Percentiles rank a stretch among this genome's conserved stretches.
Evolutionary conservation across 768 basidiomycete species (phyloP).

Genomic region (Mrakia frigida): DNA sequence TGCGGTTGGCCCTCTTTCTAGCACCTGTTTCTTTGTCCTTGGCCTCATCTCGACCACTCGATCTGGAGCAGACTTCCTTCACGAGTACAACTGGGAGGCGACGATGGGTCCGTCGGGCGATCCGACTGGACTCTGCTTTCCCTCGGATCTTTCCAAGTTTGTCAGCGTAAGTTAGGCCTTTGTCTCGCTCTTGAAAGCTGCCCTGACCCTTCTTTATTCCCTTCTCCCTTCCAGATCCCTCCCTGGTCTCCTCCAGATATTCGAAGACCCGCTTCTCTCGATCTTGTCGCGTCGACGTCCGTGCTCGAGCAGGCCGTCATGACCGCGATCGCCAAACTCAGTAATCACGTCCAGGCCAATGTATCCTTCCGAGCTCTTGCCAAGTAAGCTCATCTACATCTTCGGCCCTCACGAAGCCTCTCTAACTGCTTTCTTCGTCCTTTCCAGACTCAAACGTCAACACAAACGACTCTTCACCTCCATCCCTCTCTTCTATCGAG

Average conservation of each 20-base stretch:
- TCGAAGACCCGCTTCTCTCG: slow-evolving; percentile 45
- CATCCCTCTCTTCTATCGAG: slow-evolving; percentile 72
- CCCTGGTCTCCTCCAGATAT: slow-evolving; percentile 53
- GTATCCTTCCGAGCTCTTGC: slow-evolving; percentile 85
- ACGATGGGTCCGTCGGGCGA: slow-evolving; percentile 76
- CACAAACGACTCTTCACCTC: slow-evolving; percentile 66
- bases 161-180: slow-evolving; percentile 56
- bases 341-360: slow-evolving; percentile 93
- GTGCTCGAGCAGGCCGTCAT: slow-evolving; percentile 76
- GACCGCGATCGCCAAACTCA: slow-evolving; percentile 84
- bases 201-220: slow-evolving; percentile 1
- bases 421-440: background rate
- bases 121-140: slow-evolving; percentile 87
- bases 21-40: slow-evolving; percentile 93
- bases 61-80: slow-evolving; percentile 86
- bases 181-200: slow-evolving; percentile 16
- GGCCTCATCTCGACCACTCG: slow-evolving; percentile 86
- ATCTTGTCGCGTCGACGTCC: slow-evolving; percentile 59
- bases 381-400: slow-evolving; percentile 50
- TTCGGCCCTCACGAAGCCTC: background rate
- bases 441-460: slow-evolving; percentile 26
- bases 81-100: slow-evolving; percentile 89
- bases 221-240: slow-evolving; percentile 55
- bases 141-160: slow-evolving; percentile 74
- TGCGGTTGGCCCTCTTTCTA: slow-evolving; percentile 40